Base-by-base conservation (phyloP, 2,329 filamentous ascomycete genomes). In the Epicoccum nigrum region DNA sequence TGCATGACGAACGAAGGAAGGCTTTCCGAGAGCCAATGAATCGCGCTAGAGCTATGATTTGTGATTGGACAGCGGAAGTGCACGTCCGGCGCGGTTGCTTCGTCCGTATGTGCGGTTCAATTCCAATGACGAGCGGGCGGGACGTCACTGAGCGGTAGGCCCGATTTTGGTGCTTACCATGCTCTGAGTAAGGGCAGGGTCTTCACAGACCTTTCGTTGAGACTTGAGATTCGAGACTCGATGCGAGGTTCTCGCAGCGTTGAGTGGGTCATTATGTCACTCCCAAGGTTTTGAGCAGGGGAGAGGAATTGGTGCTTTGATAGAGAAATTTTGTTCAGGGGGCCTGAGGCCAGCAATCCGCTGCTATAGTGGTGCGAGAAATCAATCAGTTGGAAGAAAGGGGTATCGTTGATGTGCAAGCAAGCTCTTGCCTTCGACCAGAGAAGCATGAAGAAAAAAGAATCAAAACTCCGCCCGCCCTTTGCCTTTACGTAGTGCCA, bases 361-460 rank as follows among this genome's bases (percentile, higher is more conserved):
- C 23, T 25, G 23, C 23, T 25, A 25, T 25, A 9, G 23, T 7
- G 9, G 23, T 7, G 6, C 23, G 23, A 9, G 9, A 25, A 25
- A 4, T 9, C 23, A 25, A 25, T 25, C 23, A 25, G 9, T 15
- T 27, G 15, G 11, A 38, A n/a, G 21, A 38, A 31, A 47, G 16
- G 49, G 49, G 49, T 52, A 52, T 52, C 49, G 20, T 33, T 34
- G 19, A 28, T 8, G 17, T 25, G 28, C 38, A 33, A 52, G 41
- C 30, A 46, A 46, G 45, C 30, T 44, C 51, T 40, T 30, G 45
- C 34, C 17, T 21, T 23, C 19, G 17, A 40, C 7, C 23, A 35
- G 20, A 9, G 5, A 38, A 16, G 23, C 7, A 17, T n/a, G 20
- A 25, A 8, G 1, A 34, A 8, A 15, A 45, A 25, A 42, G n/a